Evolutionary conservation across 2,329 filamentous ascomycete genomes (phyloP).

Genomic region (Cladophialophora yegresii): DNA sequence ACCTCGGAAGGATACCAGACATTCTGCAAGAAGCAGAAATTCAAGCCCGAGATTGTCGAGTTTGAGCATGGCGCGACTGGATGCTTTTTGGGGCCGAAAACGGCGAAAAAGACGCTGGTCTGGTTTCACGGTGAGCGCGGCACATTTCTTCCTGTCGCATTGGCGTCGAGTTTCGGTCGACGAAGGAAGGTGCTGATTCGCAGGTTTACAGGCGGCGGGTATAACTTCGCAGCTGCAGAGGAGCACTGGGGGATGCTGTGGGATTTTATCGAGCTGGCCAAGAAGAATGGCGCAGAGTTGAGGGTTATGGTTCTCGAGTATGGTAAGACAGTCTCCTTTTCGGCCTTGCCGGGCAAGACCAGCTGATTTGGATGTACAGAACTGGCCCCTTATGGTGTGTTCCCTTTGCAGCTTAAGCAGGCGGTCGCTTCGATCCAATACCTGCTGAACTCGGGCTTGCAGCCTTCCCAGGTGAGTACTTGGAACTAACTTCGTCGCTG

Average conservation of each 20-base stretch:
- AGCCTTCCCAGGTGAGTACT: slow-evolving; percentile 21
- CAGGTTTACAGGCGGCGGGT: slow-evolving; percentile 23
- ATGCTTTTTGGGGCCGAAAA: slow-evolving; percentile 25
- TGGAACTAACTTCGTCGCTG: too few relatives aligned
- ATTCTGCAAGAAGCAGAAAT: slow-evolving; percentile 23
- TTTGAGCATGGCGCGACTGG: slow-evolving; percentile 22
- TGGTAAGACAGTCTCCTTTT: slow-evolving; percentile 6
- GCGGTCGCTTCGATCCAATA: slow-evolving; percentile 46
- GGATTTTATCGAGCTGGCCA: slow-evolving; percentile 18
- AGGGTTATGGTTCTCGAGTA: slow-evolving; percentile 25
- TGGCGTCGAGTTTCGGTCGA: too few relatives aligned
- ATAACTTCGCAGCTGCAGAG: slow-evolving; percentile 19
- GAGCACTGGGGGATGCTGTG: slow-evolving; percentile 24
- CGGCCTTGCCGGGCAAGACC: slow-evolving; percentile 8
- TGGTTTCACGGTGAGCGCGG: slow-evolving; percentile 28
- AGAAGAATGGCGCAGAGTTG: slow-evolving; percentile 12
- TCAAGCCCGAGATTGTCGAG: slow-evolving; percentile 26
- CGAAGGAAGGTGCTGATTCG: not conserved
- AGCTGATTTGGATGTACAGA: slow-evolving; percentile 32
- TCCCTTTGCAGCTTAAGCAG: slow-evolving; percentile 49
- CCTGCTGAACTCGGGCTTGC: slow-evolving; percentile 37
- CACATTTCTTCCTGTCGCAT: not conserved
- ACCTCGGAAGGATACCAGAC: slow-evolving; percentile 18
- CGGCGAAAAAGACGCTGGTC: slow-evolving; percentile 27
- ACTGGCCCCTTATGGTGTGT: slow-evolving; percentile 51